Conservation (phyloP, 257 asterid genomes). For the Solanum rostratum region DNA sequence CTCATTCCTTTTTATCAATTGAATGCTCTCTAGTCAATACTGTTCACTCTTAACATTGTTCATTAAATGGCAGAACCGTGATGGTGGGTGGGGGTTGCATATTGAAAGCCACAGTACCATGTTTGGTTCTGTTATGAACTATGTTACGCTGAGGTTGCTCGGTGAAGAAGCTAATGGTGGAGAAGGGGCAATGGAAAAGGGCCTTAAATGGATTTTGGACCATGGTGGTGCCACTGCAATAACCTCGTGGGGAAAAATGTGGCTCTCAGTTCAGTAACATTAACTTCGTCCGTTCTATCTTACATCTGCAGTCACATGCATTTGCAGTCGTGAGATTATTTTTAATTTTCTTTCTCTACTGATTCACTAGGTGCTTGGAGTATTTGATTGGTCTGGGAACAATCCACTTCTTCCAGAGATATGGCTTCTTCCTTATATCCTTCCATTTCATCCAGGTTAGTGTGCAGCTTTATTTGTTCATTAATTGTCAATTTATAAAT, state of each 20-base stretch:
- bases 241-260: slow-evolving; percentile 98
- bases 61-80: slow-evolving; percentile 48
- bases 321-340: background rate
- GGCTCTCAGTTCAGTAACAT: slow-evolving; percentile 73
- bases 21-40: background rate
- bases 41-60: background rate
- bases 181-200: slow-evolving; percentile 91
- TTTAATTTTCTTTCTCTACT: background rate
- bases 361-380: slow-evolving; percentile 63
- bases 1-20: background rate
- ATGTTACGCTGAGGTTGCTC: slow-evolving; percentile 85
- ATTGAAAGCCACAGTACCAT: slow-evolving; percentile 97
- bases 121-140: slow-evolving; percentile 90
- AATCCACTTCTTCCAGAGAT: slow-evolving; percentile 97
- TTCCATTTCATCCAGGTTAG: slow-evolving; percentile 95
- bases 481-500: background rate
- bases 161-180: slow-evolving; percentile 91
- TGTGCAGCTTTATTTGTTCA: background rate
- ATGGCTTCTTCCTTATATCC: slow-evolving; percentile 76
- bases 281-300: background rate
- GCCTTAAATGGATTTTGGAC: slow-evolving; percentile 72
- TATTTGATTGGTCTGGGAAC: slow-evolving; percentile 95
- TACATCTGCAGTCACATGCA: background rate
- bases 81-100: slow-evolving; percentile 99
- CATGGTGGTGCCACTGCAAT: slow-evolving; percentile 90